These are phyloP conservation scores for Hordeum marinum DNA, from an alignment of 176 grass and related monocot species.

Conservation along the genomic window DNA sequence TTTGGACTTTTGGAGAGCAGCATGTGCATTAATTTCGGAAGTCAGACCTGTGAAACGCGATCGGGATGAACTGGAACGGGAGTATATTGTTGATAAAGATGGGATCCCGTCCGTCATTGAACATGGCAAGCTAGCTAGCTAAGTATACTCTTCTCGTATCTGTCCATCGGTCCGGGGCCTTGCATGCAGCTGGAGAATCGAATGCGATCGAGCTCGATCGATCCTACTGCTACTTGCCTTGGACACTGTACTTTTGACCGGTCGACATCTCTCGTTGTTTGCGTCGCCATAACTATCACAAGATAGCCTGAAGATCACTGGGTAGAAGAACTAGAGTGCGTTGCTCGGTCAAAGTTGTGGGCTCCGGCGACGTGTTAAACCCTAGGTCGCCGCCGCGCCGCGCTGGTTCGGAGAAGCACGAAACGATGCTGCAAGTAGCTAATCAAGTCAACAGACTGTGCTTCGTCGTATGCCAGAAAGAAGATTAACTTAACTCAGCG, in stretches of 20 bases:
- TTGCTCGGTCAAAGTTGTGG: background rate
- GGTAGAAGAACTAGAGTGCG: too few species aligned
- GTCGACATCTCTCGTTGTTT: background rate
- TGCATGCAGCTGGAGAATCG: background rate
- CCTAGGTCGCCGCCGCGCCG: background rate
- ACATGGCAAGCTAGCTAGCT: too few species aligned
- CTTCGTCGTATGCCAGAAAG: too few species aligned
- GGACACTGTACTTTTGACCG: background rate
- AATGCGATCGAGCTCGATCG: background rate
- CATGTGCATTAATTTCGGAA: background rate
- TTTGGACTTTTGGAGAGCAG: background rate
- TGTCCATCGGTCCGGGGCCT: too few species aligned
- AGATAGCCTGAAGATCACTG: background rate
- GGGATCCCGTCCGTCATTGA: too few species aligned
- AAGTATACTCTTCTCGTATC: background rate
- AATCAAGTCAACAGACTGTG: too few species aligned
- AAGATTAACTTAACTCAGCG: too few species aligned
- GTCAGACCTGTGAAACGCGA: background rate
- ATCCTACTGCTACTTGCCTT: background rate
- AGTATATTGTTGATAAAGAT: too few species aligned
- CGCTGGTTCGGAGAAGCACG: too few species aligned
- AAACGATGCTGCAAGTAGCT: too few species aligned
- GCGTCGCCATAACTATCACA: background rate
- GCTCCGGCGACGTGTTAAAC: background rate
- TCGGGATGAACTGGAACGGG: too few species aligned